A percentile compares a stretch with the other conserved stretches of the same genome.
These are phyloP conservation scores for Heliamphora exappendiculata DNA, from an alignment of 148 eudicot genomes.

Conservation along the genomic window DNA sequence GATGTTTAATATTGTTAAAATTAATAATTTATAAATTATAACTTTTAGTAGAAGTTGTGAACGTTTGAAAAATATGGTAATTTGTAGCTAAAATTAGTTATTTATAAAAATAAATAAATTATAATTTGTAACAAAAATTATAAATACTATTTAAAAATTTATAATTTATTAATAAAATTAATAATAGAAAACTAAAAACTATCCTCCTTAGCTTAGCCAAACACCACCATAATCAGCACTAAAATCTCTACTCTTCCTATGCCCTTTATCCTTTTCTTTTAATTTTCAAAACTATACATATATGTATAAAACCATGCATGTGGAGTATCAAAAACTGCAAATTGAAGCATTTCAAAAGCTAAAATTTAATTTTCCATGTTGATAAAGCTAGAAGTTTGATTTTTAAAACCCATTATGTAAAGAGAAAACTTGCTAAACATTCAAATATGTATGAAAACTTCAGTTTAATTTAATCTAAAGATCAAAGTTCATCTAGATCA, in stretches of 20 bases:
- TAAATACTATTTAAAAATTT: no score
- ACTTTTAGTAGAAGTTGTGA: no score
- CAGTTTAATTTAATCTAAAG: background rate
- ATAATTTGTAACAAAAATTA: no score
- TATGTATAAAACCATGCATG: background rate
- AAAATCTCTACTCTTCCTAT: background rate
- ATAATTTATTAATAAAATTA: background rate
- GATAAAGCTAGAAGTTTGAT: background rate
- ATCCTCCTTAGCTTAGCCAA: background rate
- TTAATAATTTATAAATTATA: no score
- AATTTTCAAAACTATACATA: background rate
- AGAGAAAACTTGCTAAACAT: background rate
- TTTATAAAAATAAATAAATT: no score
- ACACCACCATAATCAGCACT: background rate
- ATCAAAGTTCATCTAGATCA: background rate
- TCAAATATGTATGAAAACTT: background rate
- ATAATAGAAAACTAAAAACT: background rate
- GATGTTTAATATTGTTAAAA: no score
- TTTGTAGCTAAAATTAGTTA: no score
- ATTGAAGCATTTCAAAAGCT: background rate
- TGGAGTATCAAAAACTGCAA: background rate
- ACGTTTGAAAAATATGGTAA: no score
- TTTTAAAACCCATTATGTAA: background rate
- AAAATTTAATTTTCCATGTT: background rate
- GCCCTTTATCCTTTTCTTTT: background rate